Conservation (phyloP, 306 rosid species). For the Sphenostylis stenocarpa region DNA sequence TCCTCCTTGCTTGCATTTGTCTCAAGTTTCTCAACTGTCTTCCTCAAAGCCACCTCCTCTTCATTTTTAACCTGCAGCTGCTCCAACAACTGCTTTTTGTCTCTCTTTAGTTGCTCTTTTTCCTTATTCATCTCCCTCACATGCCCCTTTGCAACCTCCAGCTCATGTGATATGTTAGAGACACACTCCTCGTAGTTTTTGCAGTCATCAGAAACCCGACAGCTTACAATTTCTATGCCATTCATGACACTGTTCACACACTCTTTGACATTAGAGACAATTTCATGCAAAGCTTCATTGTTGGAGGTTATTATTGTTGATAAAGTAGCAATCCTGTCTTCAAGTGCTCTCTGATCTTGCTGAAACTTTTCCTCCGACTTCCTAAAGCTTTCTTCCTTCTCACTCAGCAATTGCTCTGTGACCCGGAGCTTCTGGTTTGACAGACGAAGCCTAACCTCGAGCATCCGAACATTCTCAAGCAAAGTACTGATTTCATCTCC, state of each 20-base stretch:
- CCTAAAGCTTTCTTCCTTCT: slow-evolving; percentile 76
- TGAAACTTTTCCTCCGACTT: slow-evolving; percentile 56
- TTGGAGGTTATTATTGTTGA: slow-evolving; percentile 53
- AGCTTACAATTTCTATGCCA: slow-evolving; percentile 51
- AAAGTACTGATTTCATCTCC: slow-evolving; percentile 57
- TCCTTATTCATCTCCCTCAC: slow-evolving; percentile 44
- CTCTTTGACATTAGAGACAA: slow-evolving; percentile 42
- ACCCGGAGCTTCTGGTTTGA: slow-evolving; percentile 98
- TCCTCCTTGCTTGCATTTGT: slow-evolving; percentile 57
- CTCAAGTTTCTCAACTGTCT: slow-evolving; percentile 54
- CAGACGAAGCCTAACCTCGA: slow-evolving; percentile 90
- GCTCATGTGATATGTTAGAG: slow-evolving; percentile 49
- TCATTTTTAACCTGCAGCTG: slow-evolving; percentile 50
- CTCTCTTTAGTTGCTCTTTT: slow-evolving; percentile 48
- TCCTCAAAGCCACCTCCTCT: slow-evolving; percentile 40
- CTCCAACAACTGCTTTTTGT: slow-evolving; percentile 39
- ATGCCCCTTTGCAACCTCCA: slow-evolving; percentile 58
- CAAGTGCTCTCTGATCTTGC: slow-evolving; percentile 62
- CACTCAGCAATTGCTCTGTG: slow-evolving; percentile 79
- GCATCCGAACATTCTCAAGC: slow-evolving; percentile 60
- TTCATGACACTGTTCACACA: slow-evolving; percentile 39
- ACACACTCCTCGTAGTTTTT: slow-evolving; percentile 42
- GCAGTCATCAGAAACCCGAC: slow-evolving; percentile 44
- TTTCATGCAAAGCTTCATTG: slow-evolving; percentile 54
- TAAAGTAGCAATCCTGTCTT: slow-evolving; percentile 57